Evolutionary conservation across 768 basidiomycete genomes (phyloP), one percentile per base, ranked within the genome.

Genomic region (Tricholoma flavovirens): DNA sequence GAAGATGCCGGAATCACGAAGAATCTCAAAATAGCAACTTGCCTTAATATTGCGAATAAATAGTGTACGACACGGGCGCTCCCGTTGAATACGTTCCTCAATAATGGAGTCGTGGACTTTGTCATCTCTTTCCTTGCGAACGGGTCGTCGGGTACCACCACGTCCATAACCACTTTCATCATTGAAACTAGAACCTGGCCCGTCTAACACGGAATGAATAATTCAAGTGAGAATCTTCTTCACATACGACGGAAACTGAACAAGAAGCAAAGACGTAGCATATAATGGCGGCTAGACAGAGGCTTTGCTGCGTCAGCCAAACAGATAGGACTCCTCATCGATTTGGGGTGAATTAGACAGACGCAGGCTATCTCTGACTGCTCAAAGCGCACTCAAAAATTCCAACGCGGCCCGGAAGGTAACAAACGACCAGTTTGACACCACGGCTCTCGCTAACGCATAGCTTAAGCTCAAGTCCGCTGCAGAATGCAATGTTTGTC

Each of bases 31-130:
- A 54, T 57, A 59, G 55, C 42, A 56, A 78, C 92, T 87, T 74
- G 90, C 96, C 87, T 94, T 97, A 66, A 99, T 92, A 69, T 99
- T 99, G 64, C 97, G 86, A 61, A 98, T 94, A 68, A 99, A 99
- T 32, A 99, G 75, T 3, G 94, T 98, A 53, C 97, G 83, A 72
- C 97, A 98, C 1, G 93, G 93, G 62, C 93, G 80, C 77, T 99
- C 96, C 60, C 90, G 85, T 69, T 92, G 86, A 62, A 94, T 90
- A 59, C 96, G 87, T 69, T 95, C 90, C 79, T 93, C 92, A 75
- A 96, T 94, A 60, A 93, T 86, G 36, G 88, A 88, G 66, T 89
- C 87, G 78, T 92, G 92, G 42, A 89, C 83, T 73, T 93, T 91
- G 76, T 91, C 91, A 72, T 92, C 88, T 75, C 83, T 82, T 71